Conservation (phyloP, 192 early-diverging fungal species). For the Rhizoclosmatium sp. region DNA sequence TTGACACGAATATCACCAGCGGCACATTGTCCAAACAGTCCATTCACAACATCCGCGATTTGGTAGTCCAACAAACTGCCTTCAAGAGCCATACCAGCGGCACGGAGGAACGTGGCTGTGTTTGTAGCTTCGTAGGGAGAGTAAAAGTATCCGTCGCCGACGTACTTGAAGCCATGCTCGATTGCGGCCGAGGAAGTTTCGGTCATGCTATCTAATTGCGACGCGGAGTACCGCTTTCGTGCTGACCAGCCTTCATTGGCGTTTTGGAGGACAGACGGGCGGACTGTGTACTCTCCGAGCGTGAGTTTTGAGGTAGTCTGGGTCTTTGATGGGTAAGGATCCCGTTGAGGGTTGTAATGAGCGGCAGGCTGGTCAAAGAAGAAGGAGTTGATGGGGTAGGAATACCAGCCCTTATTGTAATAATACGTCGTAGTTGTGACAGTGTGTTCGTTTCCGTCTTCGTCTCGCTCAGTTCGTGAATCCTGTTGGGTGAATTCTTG, state of each 20-base stretch:
- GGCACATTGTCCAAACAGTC: constrained; percentile 25
- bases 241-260: constrained; percentile 1
- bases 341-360: constrained; percentile 46
- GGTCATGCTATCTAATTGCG: not conserved
- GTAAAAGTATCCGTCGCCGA: constrained; percentile 44
- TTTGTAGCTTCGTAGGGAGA: constrained; percentile 15
- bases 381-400: constrained; percentile 26
- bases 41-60: constrained; percentile 37
- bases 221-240: not conserved
- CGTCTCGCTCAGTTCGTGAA: constrained; percentile 2
- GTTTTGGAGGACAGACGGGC: not conserved
- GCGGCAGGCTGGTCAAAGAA: constrained; percentile 51
- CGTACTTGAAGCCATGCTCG: constrained; percentile 23
- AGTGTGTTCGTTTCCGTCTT: constrained; percentile 34
- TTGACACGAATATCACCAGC: constrained; percentile 39
- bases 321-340: constrained; percentile 38
- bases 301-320: not conserved
- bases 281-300: constrained; percentile 31
- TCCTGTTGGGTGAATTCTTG: constrained; percentile 33
- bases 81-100: constrained; percentile 38
- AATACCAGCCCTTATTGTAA: constrained; percentile 44
- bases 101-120: constrained; percentile 24
- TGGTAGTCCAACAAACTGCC: constrained; percentile 39
- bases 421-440: constrained; percentile 36
- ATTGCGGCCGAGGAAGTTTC: not conserved